Evolutionary conservation across 768 basidiomycete genomes (phyloP), one percentile per base, ranked within the genome.

Genomic region (Panus rudis): DNA sequence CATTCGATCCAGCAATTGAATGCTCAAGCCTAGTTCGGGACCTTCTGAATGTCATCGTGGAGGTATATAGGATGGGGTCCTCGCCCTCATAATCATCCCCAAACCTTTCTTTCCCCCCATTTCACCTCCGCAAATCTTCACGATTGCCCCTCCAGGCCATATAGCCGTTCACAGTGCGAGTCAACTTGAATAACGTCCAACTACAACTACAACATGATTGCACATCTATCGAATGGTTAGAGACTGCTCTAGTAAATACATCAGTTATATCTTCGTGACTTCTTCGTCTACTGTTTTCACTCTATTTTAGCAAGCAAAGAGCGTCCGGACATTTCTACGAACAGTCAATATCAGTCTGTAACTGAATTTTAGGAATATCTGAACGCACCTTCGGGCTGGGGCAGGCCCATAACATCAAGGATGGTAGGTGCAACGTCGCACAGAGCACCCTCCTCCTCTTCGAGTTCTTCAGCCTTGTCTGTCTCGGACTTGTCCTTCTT

Each of bases 391-490:
- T 86, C 71, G 3, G 86, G 87, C 53, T 86, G 67, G 2, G 76
- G 65, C 24, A 89, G 58, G 27, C 84, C 81, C 71, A 94, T 66
- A 28, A 94, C 63, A 49, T 76, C 87, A 52, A 96, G 66, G 24
- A 92, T 68, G 1, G 92, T 94, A 27, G 91, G 92, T 7, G 92
- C 92, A 41, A 94, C 90, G 62, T 94, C 92, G 50, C 85, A 86
- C 52, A 93, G 63, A 33, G 90, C 85, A 17, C 87, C 72, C 53
- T 87, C 85, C 43, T 76, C 73, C 13, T 69, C 68, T 25, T 66
- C 71, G 6, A 8, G 10, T 20, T 35, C 33, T 20, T 35, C 33
- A 8, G 33, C 33, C n/a, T n/a, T n/a, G n/a, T n/a, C n/a, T n/a
- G n/a, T n/a, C n/a, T n/a, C n/a, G n/a, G n/a, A n/a, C 25, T 65